phyloP scores from a whole-genome alignment of 2,329 filamentous ascomycete genomes.

The Apiospora koreana region DNA sequence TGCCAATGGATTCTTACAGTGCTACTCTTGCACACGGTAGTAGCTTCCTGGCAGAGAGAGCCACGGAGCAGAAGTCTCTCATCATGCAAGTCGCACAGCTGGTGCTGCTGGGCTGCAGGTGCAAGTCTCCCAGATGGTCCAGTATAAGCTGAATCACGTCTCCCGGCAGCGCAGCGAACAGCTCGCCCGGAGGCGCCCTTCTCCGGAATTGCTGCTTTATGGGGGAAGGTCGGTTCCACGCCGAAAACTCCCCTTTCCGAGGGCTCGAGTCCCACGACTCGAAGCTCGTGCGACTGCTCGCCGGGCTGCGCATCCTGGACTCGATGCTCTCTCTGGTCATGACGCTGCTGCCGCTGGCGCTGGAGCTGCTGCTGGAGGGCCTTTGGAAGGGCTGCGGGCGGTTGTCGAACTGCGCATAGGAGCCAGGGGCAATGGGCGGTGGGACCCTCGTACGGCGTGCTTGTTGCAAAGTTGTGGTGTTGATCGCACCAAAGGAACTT shows the following conservation, averaged over 20 bases:
- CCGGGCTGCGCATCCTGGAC: constrained; percentile 29
- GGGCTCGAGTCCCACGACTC: constrained; percentile 40
- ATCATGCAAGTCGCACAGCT: constrained; percentile 68
- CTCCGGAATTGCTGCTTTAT: constrained; percentile 34
- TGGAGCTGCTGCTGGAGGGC: constrained; percentile 22
- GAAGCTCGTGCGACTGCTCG: constrained; percentile 40
- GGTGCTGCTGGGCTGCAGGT: constrained; percentile 46
- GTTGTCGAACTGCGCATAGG: constrained; percentile 32
- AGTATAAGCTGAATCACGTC: constrained; percentile 61
- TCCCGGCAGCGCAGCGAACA: constrained; percentile 57
- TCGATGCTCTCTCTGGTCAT: constrained; percentile 31
- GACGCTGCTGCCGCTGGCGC: constrained; percentile 28
- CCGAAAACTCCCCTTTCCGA: constrained; percentile 27
- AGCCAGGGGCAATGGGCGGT: constrained; percentile 21
- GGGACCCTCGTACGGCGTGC: neutral
- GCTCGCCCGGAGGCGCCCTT: constrained; percentile 47
- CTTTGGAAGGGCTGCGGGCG: constrained; percentile 28
- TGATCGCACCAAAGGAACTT: constrained; percentile 22
- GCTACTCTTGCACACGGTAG: constrained; percentile 50
- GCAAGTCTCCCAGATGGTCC: constrained; percentile 51
- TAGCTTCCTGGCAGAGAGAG: constrained; percentile 53
- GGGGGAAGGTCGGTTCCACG: constrained; percentile 35
- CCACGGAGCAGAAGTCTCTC: constrained; percentile 57
- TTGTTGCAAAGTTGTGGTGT: constrained; percentile 16
- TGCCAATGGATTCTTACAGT: constrained; percentile 42